A percentile compares a stretch with the other conserved stretches of the same genome.
These are phyloP conservation scores for Xylaria venustula DNA, from an alignment of 495 filamentous ascomycete genomes.

Conservation along the genomic window DNA sequence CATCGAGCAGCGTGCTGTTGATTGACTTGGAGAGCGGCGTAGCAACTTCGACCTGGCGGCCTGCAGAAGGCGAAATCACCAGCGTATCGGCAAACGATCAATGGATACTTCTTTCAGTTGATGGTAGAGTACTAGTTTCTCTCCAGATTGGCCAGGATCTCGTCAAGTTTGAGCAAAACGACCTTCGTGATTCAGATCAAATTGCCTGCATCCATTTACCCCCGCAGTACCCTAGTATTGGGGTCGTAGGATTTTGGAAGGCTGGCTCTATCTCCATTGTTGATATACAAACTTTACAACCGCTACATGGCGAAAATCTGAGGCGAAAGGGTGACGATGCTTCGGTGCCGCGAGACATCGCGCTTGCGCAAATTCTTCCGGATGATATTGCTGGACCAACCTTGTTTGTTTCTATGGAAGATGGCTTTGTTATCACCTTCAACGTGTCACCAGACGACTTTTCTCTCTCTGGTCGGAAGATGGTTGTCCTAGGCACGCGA, in stretches of 20 bases:
- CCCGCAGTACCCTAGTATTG: slow-evolving; percentile 47
- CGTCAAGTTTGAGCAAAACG: slow-evolving; percentile 53
- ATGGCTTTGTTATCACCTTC: slow-evolving; percentile 89
- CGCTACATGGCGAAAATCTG: slow-evolving; percentile 41
- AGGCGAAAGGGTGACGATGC: slow-evolving; percentile 61
- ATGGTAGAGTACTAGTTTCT: slow-evolving; percentile 65
- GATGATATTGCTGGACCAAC: slow-evolving; percentile 54
- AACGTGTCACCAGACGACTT: slow-evolving; percentile 58
- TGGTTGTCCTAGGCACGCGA: slow-evolving; percentile 81
- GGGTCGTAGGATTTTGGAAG: slow-evolving; percentile 83
- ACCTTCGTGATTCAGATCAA: slow-evolving; percentile 65
- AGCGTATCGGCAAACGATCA: slow-evolving; percentile 71
- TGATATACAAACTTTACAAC: slow-evolving; percentile 59
- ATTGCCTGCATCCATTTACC: slow-evolving; percentile 73
- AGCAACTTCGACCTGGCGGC: slow-evolving; percentile 65
- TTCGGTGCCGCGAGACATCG: slow-evolving; percentile 78
- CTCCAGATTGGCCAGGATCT: slow-evolving; percentile 63
- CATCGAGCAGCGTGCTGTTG: slow-evolving; percentile 58
- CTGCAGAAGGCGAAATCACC: slow-evolving; percentile 64
- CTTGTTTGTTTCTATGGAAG: slow-evolving; percentile 89
- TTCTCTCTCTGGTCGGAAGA: slow-evolving; percentile 68
- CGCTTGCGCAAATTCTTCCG: slow-evolving; percentile 71
- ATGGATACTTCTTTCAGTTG: slow-evolving; percentile 67
- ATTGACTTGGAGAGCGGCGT: slow-evolving; percentile 69
- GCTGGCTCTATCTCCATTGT: slow-evolving; percentile 71